phyloP scores from a whole-genome alignment of 2,329 filamentous ascomycete species.

The Aspergillus intermedius region DNA sequence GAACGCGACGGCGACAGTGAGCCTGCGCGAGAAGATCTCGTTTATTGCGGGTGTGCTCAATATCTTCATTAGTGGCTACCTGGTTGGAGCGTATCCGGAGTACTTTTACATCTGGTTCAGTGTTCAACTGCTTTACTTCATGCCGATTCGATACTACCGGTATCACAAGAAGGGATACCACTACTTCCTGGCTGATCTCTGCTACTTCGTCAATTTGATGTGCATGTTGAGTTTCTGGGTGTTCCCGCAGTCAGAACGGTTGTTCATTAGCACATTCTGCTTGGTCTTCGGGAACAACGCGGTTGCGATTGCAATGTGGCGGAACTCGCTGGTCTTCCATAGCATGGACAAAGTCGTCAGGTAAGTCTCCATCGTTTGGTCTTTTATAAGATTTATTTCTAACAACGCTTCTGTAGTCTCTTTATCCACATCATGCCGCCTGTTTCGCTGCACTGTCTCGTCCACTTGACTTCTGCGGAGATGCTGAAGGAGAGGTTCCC shows the following conservation, averaged over 20 bases:
- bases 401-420: constrained; percentile 46
- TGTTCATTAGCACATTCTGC: constrained; percentile 89
- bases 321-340: constrained; percentile 96
- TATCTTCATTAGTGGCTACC: constrained; percentile 91
- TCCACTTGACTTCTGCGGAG: constrained; percentile 67
- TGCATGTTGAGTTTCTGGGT: constrained; percentile 77
- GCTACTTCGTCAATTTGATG: constrained; percentile 95
- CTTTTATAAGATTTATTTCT: neutral
- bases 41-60: constrained; percentile 97
- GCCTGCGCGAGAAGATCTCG: constrained; percentile 82
- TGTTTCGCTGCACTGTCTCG: constrained; percentile 82
- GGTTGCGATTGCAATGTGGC: constrained; percentile 97
- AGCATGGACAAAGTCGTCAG: constrained; percentile 97
- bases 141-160: constrained; percentile 89
- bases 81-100: constrained; percentile 78
- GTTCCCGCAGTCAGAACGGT: constrained; percentile 80
- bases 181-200: constrained; percentile 94
- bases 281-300: constrained; percentile 95
- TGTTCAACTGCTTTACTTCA: constrained; percentile 80
- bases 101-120: constrained; percentile 94
- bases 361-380: constrained; percentile 29
- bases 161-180: constrained; percentile 90
- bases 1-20: constrained; percentile 86
- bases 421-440: constrained; percentile 99
- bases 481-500: constrained; percentile 68